A percentile compares a stretch with the other conserved stretches of the same genome.
phyloP scores from a whole-genome alignment of 345 rosid species.

The Bruguiera parviflora region DNA sequence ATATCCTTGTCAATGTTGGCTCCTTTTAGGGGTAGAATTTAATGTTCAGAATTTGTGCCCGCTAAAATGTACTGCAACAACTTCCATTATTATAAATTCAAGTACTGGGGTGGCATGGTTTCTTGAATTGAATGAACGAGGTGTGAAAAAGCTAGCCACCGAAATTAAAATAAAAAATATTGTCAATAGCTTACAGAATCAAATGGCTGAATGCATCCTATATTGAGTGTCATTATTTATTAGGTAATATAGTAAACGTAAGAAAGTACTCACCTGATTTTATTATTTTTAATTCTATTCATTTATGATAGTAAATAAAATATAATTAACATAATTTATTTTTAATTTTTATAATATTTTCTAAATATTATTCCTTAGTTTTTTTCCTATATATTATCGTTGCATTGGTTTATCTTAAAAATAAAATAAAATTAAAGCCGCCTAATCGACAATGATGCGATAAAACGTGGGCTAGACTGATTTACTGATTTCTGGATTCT shows the following conservation, averaged over 20 bases:
- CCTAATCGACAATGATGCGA: background rate
- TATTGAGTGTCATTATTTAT: too few species aligned
- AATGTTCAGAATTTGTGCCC: background rate
- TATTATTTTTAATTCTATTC: too few species aligned
- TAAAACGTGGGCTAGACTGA: background rate
- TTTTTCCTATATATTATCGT: background rate
- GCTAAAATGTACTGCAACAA: background rate
- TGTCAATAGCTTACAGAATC: too few species aligned
- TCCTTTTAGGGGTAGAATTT: background rate
- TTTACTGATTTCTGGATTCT: background rate
- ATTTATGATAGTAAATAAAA: too few species aligned
- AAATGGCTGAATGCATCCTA: too few species aligned
- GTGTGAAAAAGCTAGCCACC: background rate
- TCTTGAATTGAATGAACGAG: background rate
- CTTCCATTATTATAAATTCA: slow-evolving; percentile 6
- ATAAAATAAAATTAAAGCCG: background rate
- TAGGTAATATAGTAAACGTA: too few species aligned
- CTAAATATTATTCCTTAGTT: too few species aligned
- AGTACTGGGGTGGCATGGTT: slow-evolving; percentile 1
- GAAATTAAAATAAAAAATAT: too few species aligned
- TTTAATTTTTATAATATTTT: too few species aligned
- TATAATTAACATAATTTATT: too few species aligned
- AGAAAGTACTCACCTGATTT: too few species aligned
- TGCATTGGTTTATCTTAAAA: background rate
- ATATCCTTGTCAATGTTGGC: background rate